Evolutionary conservation across 2,329 filamentous ascomycete species (phyloP).

Genomic region (Chaetomium sp.): DNA sequence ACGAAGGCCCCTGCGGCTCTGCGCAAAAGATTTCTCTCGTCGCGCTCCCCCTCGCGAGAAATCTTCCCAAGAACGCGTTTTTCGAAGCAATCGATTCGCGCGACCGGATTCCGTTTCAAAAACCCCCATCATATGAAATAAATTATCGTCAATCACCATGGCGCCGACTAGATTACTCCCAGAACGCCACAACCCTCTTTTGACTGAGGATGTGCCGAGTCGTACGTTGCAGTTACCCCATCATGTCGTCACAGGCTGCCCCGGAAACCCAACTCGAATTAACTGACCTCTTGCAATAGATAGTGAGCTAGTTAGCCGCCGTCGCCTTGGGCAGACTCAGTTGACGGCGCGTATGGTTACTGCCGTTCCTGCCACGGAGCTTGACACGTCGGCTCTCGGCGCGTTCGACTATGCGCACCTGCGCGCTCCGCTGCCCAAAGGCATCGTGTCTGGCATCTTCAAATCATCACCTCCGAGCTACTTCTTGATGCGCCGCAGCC

Average conservation of each 20-base stretch:
- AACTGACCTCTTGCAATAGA: slow-evolving; percentile 43
- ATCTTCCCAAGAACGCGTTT: background rate
- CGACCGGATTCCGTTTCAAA: background rate
- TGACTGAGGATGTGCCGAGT: slow-evolving; percentile 56
- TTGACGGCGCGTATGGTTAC: slow-evolving; percentile 75
- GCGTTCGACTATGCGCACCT: slow-evolving; percentile 95
- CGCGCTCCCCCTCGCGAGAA: slow-evolving; percentile 9
- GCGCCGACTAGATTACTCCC: slow-evolving; percentile 44
- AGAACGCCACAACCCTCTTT: slow-evolving; percentile 56
- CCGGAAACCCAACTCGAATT: background rate
- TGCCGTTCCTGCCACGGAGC: slow-evolving; percentile 62
- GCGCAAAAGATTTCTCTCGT: slow-evolving; percentile 21
- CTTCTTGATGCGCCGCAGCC: slow-evolving; percentile 89
- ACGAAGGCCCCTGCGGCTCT: slow-evolving; percentile 13
- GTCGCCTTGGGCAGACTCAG: slow-evolving; percentile 88
- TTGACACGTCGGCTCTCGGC: slow-evolving; percentile 66
- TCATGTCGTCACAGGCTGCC: background rate
- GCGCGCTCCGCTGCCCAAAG: slow-evolving; percentile 84
- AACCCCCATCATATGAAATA: background rate
- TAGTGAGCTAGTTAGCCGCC: slow-evolving; percentile 68
- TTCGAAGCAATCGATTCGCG: background rate
- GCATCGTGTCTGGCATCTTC: slow-evolving; percentile 89
- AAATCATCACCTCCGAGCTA: slow-evolving; percentile 84
- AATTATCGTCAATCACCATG: slow-evolving; percentile 13
- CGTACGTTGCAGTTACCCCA: slow-evolving; percentile 40